A percentile compares a stretch with the other conserved stretches of the same genome.
These are phyloP conservation scores for Boletellus sp. DNA, from an alignment of 1,284 basidiomycete species.

Conservation along the genomic window DNA sequence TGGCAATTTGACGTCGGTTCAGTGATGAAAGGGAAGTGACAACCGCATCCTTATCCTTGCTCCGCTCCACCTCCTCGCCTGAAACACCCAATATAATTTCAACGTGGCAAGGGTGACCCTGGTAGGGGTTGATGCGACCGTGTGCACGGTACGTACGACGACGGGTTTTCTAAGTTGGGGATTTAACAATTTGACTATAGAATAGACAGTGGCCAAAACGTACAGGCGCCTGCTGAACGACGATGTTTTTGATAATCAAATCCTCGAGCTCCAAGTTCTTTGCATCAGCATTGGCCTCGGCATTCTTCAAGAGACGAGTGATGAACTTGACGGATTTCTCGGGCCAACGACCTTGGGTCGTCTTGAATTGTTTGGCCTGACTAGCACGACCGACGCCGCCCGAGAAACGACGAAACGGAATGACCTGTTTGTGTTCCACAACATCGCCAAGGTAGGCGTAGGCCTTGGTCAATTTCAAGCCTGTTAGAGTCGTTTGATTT, in stretches of 20 bases:
- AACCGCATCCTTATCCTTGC: constrained; percentile 74
- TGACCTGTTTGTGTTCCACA: constrained; percentile 93
- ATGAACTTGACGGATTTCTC: constrained; percentile 99
- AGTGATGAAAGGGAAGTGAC: constrained; percentile 53
- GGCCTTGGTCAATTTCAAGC: constrained; percentile 94
- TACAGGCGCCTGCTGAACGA: constrained; percentile 97
- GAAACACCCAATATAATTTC: constrained; percentile 86
- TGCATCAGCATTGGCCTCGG: constrained; percentile 98
- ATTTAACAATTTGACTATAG: neutral
- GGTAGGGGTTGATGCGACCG: constrained; percentile 90
- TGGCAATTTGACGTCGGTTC: constrained; percentile 79
- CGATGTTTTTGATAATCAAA: constrained; percentile 93
- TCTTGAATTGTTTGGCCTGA: constrained; percentile 97
- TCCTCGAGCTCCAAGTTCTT: constrained; percentile 95
- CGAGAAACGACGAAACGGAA: constrained; percentile 96
- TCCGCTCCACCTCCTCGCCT: constrained; percentile 83
- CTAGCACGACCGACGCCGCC: constrained; percentile 96
- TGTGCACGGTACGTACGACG: constrained; percentile 99
- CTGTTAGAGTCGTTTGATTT: constrained; percentile 37
- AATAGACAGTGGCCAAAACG: constrained; percentile 29
- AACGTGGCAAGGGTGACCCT: constrained; percentile 92
- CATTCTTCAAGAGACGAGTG: constrained; percentile 94
- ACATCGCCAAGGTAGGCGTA: constrained; percentile 95
- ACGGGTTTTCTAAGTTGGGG: constrained; percentile 81
- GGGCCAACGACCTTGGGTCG: constrained; percentile 99